Base-by-base conservation (phyloP, 2,329 filamentous ascomycete species). In the Dactylellina parvicollis region DNA sequence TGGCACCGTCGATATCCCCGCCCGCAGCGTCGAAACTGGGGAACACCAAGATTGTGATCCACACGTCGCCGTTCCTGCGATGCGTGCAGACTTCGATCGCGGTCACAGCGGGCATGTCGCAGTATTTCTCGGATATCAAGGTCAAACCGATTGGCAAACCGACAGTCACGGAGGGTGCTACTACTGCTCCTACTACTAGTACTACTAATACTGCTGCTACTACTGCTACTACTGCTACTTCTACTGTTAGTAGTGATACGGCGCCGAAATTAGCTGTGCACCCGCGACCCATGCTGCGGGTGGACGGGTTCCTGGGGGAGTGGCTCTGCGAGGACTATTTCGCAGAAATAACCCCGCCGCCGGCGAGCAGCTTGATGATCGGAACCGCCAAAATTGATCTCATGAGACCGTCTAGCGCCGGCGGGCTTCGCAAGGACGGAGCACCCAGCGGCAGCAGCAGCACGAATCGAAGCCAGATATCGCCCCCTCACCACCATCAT, bases 311-410 rank as follows among this genome's bases (percentile, higher is more conserved):
- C 79, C 85, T 99, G 0, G 94, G 95, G 52, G 95, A 99, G 83
- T 99, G 95, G 95, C 85, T 98, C 28, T 91, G 90, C 1, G 92
- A 92, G 0, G 90, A 93, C 79, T 99, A 99, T 80, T 99, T 94
- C 78, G 92, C 96, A 75, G 86, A 90, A 57, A 97, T 97, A 75
- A 94, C 91, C 0, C 91, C 92, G 2, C 95, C 95, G 9, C 95
- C 95, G 0, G 87, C 88, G 44, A 94, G 92, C 2, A 87, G 89
- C 2, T 86, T 95, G 82, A 96, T 99, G 92, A 84, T 98, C 1
- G 90, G 91, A 24, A 87, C 88, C 40, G 94, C 95, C 28, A 98
- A 97, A 81, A 91, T 91, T 22, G 92, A 96, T 77, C 83, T 99
- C 2, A 83, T 97, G 49, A 87, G 90, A 60, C 86, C 76, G 7